Percentiles rank a stretch among this genome's conserved stretches.
Conservation (phyloP, 1,139 yeast genomes). For the Candida tetrigidarum region DNA sequence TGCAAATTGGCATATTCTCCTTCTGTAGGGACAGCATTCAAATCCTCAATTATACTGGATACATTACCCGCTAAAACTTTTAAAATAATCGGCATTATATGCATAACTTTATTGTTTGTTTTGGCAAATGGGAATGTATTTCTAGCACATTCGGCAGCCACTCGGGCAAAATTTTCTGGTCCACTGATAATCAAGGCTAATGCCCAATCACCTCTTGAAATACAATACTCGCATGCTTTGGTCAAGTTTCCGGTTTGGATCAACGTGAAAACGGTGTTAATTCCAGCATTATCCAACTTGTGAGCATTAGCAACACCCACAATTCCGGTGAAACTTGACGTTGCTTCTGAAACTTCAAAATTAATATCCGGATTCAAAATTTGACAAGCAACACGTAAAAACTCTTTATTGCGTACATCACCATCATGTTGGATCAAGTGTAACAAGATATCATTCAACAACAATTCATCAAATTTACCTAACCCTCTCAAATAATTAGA, state of each 20-base stretch:
- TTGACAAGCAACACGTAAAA: conserved; percentile 30
- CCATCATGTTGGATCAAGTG: conserved; percentile 35
- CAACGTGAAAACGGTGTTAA: conserved; percentile 36
- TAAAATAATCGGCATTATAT: conserved; percentile 64
- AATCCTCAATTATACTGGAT: conserved; percentile 54
- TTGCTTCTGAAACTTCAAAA: conserved; percentile 21
- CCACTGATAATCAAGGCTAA: conserved; percentile 73
- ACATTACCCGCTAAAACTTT: conserved; percentile 70
- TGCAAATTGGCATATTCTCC: conserved; percentile 54
- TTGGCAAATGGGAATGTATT: conserved; percentile 41
- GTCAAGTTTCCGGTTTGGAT: conserved; percentile 68
- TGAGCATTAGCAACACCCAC: conserved; percentile 34
- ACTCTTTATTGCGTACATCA: conserved; percentile 29
- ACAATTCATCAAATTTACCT: conserved; percentile 26
- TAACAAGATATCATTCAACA: conserved; percentile 35
- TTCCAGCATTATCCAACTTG: conserved; percentile 41
- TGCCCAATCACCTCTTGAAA: conserved; percentile 75
- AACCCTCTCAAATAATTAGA: conserved; percentile 15
- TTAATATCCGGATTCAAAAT: conserved; percentile 41
- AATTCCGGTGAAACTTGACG: conserved; percentile 16
- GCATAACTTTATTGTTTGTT: conserved; percentile 47
- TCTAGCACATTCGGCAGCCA: conserved; percentile 53
- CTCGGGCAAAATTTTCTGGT: conserved; percentile 60
- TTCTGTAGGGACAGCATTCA: conserved; percentile 43
- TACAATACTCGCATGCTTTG: conserved; percentile 65